A percentile compares a stretch with the other conserved stretches of the same genome.
Evolutionary conservation across 495 filamentous ascomycete genomes (phyloP).

Genomic region (Letharia columbiana): DNA sequence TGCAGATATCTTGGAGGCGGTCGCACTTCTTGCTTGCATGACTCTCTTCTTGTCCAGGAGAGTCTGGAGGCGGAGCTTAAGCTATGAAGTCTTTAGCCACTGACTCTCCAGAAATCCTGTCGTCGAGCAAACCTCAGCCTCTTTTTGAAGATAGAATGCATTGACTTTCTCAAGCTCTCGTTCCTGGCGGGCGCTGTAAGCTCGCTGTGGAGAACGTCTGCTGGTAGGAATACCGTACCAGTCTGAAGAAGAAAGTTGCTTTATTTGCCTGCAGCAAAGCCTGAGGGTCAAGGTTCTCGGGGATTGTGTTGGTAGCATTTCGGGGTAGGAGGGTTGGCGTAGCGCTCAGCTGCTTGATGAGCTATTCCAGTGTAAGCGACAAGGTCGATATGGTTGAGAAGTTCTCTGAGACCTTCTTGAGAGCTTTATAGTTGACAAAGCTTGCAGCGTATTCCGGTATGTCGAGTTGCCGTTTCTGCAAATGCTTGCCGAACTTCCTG

Average conservation of each 20-base stretch:
- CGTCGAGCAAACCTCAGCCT: slow-evolving; percentile 64
- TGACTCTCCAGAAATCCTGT: slow-evolving; percentile 23
- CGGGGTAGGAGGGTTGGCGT: slow-evolving; percentile 74
- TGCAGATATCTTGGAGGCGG: slow-evolving; percentile 73
- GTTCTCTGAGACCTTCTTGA: slow-evolving; percentile 70
- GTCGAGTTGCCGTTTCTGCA: slow-evolving; percentile 96
- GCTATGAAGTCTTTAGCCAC: slow-evolving; percentile 41
- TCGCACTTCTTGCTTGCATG: slow-evolving; percentile 64
- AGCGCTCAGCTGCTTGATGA: slow-evolving; percentile 94
- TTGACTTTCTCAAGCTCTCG: slow-evolving; percentile 98
- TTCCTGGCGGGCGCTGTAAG: slow-evolving; percentile 49
- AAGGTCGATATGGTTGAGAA: neutral
- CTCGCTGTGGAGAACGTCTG: neutral
- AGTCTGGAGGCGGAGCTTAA: slow-evolving; percentile 83
- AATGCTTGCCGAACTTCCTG: slow-evolving; percentile 99
- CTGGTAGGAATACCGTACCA: slow-evolving; percentile 48
- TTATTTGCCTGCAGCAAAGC: slow-evolving; percentile 92
- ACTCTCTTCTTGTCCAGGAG: slow-evolving; percentile 90
- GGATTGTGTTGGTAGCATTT: slow-evolving; percentile 47
- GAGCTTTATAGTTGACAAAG: slow-evolving; percentile 97
- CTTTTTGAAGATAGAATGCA: slow-evolving; percentile 93
- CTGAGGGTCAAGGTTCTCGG: slow-evolving; percentile 61
- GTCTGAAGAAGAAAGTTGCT: slow-evolving; percentile 95
- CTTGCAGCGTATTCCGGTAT: slow-evolving; percentile 98
- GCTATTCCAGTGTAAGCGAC: slow-evolving; percentile 43